phyloP scores from a whole-genome alignment of 2,329 filamentous ascomycete species.

The Pseudocercospora vitis region DNA sequence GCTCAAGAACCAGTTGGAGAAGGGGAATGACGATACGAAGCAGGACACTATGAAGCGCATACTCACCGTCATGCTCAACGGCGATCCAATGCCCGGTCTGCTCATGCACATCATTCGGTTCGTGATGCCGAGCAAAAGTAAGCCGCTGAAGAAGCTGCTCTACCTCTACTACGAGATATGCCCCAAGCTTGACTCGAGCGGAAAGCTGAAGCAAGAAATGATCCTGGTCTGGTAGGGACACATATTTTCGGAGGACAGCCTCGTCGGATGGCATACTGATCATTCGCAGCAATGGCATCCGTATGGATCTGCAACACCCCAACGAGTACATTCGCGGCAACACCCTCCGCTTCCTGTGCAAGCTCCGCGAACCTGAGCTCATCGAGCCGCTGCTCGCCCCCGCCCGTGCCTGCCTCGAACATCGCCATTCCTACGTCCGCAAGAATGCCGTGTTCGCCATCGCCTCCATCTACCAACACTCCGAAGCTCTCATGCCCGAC shows the following conservation, averaged over 20 bases:
- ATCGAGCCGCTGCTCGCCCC: constrained; percentile 95
- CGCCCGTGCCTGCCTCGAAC: constrained; percentile 86
- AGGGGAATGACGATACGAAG: constrained; percentile 43
- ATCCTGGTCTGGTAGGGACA: constrained; percentile 85
- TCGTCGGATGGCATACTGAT: constrained; percentile 10
- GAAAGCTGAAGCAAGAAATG: constrained; percentile 99
- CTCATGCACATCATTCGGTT: constrained; percentile 99
- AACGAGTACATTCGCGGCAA: constrained; percentile 99
- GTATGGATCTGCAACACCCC: constrained; percentile 93
- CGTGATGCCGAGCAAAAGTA: constrained; percentile 98
- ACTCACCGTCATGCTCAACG: constrained; percentile 95
- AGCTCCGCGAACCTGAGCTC: constrained; percentile 90
- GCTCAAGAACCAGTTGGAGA: constrained; percentile 65
- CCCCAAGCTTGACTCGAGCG: constrained; percentile 85
- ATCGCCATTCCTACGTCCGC: constrained; percentile 94
- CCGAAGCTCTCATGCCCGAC: constrained; percentile 88
- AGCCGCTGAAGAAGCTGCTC: constrained; percentile 92
- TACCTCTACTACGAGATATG: constrained; percentile 99
- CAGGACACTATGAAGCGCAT: constrained; percentile 77
- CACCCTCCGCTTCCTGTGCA: constrained; percentile 96
- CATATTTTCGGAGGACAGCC: background rate
- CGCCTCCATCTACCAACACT: constrained; percentile 87
- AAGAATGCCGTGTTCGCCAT: constrained; percentile 98
- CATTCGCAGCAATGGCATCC: constrained; percentile 79
- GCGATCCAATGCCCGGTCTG: constrained; percentile 89